Conservation (phyloP, 768 basidiomycete genomes). For the Cystoderma amianthinum region DNA sequence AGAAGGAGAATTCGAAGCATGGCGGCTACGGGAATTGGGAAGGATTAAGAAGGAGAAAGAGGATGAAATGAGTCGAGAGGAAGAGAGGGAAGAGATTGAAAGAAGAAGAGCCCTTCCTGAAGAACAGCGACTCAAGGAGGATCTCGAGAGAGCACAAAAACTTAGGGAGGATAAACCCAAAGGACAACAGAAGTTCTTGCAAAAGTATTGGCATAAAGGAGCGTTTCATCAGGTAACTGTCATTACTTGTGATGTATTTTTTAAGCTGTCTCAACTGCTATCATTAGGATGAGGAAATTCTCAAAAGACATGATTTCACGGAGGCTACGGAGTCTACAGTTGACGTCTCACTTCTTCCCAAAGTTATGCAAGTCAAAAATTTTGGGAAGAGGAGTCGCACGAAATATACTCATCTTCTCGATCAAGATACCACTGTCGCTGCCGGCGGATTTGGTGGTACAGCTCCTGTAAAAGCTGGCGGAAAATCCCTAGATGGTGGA, state of each 20-base stretch:
- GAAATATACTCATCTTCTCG: conserved; percentile 93
- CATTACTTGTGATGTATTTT: neutral
- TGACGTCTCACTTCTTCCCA: conserved; percentile 83
- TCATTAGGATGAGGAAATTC: conserved; percentile 76
- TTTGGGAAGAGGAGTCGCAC: conserved; percentile 90
- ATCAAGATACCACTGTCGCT: conserved; percentile 80
- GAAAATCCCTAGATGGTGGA: conserved; percentile 43
- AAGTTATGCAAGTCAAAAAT: conserved; percentile 96
- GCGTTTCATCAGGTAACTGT: conserved; percentile 86
- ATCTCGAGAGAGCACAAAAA: conserved; percentile 80
- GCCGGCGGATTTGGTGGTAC: conserved; percentile 62
- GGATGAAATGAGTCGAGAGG: conserved; percentile 71
- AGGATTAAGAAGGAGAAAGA: conserved; percentile 94
- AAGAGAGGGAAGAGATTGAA: conserved; percentile 89
- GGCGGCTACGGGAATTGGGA: conserved; percentile 90
- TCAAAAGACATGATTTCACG: conserved; percentile 78
- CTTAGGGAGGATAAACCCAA: conserved; percentile 84
- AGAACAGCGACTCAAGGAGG: conserved; percentile 87
- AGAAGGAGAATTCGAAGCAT: conserved; percentile 87
- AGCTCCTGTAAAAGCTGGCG: conserved; percentile 47
- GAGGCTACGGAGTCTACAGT: conserved; percentile 85
- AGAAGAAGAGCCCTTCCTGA: conserved; percentile 89
- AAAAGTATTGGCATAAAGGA: conserved; percentile 99
- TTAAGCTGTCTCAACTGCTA: conserved; percentile 4
- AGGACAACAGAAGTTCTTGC: conserved; percentile 86